These are phyloP conservation scores for Verticillium nonalfalfae DNA, from an alignment of 2,329 filamentous ascomycete genomes.

Conservation along the genomic window DNA sequence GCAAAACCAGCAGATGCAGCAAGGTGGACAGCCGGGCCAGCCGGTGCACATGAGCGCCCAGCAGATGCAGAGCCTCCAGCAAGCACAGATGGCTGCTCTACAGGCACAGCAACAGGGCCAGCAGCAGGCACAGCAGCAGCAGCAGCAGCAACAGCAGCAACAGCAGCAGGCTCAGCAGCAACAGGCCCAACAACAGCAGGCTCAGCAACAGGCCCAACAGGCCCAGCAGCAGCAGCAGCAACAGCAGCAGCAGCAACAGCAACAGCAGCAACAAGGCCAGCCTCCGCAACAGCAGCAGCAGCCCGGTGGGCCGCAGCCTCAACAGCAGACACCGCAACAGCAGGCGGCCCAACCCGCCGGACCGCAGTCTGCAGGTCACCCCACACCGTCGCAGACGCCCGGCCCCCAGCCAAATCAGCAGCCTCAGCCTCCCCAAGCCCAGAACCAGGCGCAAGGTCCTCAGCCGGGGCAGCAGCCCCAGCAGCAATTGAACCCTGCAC, in stretches of 20 bases:
- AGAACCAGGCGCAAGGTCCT: conserved; percentile 11
- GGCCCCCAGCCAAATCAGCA: conserved; percentile 12
- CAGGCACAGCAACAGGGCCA: conserved; percentile 29
- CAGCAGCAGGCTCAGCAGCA: conserved; percentile 31
- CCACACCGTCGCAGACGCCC: conserved; percentile 12
- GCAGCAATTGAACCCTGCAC: conserved; percentile 25
- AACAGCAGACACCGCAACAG: conserved; percentile 11
- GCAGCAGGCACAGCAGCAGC: conserved; percentile 25
- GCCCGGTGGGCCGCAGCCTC: conserved; percentile 8
- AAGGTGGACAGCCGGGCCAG: conserved; percentile 37
- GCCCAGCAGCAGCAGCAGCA: conserved; percentile 27
- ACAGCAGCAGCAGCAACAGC: conserved; percentile 3
- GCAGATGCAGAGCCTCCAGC: conserved; percentile 36
- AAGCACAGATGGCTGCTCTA: conserved; percentile 29
- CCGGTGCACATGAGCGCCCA: conserved; percentile 41
- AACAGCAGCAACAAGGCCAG: conserved; percentile 12
- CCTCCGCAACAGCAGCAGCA: conserved; percentile 24
- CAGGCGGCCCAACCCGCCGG: conserved; percentile 11
- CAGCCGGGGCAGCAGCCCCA: conserved; percentile 27
- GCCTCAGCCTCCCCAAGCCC: conserved; percentile 25
- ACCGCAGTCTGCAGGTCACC: conserved; percentile 12
- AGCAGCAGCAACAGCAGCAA: conserved; percentile 24
- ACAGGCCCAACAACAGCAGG: conserved; percentile 25
- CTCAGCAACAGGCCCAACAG: conserved; percentile 24
- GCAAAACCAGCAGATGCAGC: conserved; percentile 31